Evolutionary conservation across 208 protist species (phyloP), one percentile per base, ranked within the genome.

Genomic region (Balamuthia mandrillaris): DNA sequence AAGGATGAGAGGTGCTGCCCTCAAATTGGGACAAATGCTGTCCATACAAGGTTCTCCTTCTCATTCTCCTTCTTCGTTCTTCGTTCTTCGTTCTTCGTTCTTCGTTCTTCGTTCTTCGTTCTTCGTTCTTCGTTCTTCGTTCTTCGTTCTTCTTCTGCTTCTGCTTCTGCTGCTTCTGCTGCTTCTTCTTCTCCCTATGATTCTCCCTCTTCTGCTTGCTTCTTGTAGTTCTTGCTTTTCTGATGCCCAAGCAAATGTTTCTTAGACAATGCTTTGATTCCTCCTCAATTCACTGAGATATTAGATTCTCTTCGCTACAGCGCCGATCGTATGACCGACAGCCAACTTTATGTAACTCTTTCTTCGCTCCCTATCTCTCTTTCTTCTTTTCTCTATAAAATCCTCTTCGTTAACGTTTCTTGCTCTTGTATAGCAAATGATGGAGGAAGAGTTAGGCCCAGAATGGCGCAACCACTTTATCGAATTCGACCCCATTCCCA

Each of bases 11-110:
- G 94, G 94, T 16, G 93, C 94, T 12, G 94, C 93, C 9, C 33
- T 98, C 68, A 98, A 98, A 84, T 91, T 98, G n/a, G 97, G 96
- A 1, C 97, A 98, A 92, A 96, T 98, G 87, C 88, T 98, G 6
- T 96, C 92, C 84, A 97, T 97, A 12, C 90, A 94, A 79, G 95
- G 86, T 83, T 49, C 74, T 2, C 56, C 47, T n/a, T 29, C 5
- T 5, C n/a, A 5, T 12, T 63, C 33, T 5, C n/a, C n/a, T 21
- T 63, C n/a, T 31, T 70, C n/a, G 12, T 70, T 54, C 27, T 31
- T 16, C n/a, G 14, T 70, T 21, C 21, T 12, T 14, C 68, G 10
- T 78, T 14, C 29, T 39, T 27, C 33, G 35, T 37, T 31, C 10
- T 61, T 10, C 54, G 7, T 61, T 24, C 12, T 7, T 0, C 21